phyloP scores from a whole-genome alignment of 306 rosid genomes.

The Lupinus albus region DNA sequence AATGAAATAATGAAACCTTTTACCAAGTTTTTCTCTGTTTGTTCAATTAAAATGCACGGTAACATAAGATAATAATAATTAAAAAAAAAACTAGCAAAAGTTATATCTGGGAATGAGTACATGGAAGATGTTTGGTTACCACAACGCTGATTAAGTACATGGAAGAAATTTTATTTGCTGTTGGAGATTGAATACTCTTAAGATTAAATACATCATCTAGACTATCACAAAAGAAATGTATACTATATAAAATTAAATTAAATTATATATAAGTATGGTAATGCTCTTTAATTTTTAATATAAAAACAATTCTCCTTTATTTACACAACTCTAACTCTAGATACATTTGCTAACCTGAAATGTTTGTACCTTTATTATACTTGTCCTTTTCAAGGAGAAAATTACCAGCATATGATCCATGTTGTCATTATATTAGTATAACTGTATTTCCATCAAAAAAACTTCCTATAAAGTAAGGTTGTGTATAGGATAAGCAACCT shows the following conservation, averaged over 20 bases:
- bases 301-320: too few species aligned
- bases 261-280: too few species aligned
- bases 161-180: neutral
- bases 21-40: neutral
- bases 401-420: neutral
- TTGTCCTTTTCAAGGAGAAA: neutral
- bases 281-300: too few species aligned
- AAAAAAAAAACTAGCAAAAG: neutral
- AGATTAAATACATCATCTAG: too few species aligned
- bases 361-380: neutral
- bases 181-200: too few species aligned
- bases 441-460: neutral
- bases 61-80: neutral
- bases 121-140: too few species aligned
- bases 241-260: too few species aligned
- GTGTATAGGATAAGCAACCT: too few species aligned
- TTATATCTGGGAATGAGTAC: too few species aligned
- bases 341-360: neutral
- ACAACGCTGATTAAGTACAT: too few species aligned
- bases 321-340: neutral
- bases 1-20: neutral
- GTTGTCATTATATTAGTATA: constrained; percentile 1
- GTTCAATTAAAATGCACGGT: neutral
- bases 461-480: too few species aligned
- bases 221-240: too few species aligned